Percentiles rank a stretch among this genome's conserved stretches.
These are phyloP conservation scores for Barnettozyma vustinii DNA, from an alignment of 805 yeast genomes.

Conservation along the genomic window DNA sequence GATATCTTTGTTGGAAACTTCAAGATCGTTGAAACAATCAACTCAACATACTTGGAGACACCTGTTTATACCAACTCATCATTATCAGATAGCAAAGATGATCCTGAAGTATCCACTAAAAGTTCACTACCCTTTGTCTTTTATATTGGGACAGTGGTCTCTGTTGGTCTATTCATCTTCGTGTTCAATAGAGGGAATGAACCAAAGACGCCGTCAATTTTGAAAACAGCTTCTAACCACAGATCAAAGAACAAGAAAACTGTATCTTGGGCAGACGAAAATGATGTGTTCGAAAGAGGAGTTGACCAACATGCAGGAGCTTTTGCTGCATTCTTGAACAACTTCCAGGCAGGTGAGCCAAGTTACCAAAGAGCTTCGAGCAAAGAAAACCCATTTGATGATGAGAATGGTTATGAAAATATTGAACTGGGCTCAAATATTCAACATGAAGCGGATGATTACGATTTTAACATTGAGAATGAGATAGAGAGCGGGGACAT, in stretches of 20 bases:
- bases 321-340: slow-evolving; percentile 20
- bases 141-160: slow-evolving; percentile 16
- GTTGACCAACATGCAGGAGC: slow-evolving; percentile 5
- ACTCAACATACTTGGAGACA: slow-evolving; percentile 19
- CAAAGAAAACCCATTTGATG: slow-evolving; percentile 3
- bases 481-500: slow-evolving; percentile 11
- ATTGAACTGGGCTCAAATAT: slow-evolving; percentile 18
- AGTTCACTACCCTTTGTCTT: slow-evolving; percentile 22
- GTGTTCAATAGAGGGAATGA: slow-evolving; percentile 15
- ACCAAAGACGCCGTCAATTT: slow-evolving; percentile 17
- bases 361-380: slow-evolving; percentile 10
- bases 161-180: slow-evolving; percentile 17
- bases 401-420: slow-evolving; percentile 14
- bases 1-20: slow-evolving; percentile 37
- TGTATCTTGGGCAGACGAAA: slow-evolving; percentile 35
- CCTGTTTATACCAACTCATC: slow-evolving; percentile 17
- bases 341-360: slow-evolving; percentile 12
- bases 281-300: slow-evolving; percentile 16
- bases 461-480: slow-evolving; percentile 18
- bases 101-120: slow-evolving; percentile 10
- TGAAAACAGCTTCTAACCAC: slow-evolving; percentile 14
- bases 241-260: slow-evolving; percentile 22
- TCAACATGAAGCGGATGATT: slow-evolving; percentile 4
- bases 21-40: slow-evolving; percentile 13
- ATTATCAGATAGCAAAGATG: slow-evolving; percentile 9